A percentile compares a stretch with the other conserved stretches of the same genome.
These are phyloP conservation scores for Euphrasia confusa DNA, from an alignment of 257 asterid species.

Conservation along the genomic window DNA sequence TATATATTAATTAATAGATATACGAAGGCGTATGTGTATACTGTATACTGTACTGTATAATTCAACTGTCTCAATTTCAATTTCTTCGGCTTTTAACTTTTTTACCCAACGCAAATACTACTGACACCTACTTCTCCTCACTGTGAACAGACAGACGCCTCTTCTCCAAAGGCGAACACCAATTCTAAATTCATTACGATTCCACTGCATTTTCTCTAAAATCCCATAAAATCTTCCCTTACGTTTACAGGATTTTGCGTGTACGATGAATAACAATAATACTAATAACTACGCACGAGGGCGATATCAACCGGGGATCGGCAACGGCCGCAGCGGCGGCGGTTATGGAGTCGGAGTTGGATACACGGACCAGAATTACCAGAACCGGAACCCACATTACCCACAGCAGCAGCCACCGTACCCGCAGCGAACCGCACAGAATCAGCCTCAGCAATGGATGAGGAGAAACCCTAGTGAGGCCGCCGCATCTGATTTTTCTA, in stretches of 20 bases:
- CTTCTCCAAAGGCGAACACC: too few species aligned
- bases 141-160: too few species aligned
- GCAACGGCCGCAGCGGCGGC: constrained; percentile 20
- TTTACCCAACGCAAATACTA: too few species aligned
- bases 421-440: constrained; percentile 16
- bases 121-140: too few species aligned
- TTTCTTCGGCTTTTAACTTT: too few species aligned
- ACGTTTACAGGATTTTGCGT: not conserved
- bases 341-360: constrained; percentile 19
- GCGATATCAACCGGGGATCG: constrained; percentile 37
- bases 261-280: constrained; percentile 21
- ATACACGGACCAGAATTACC: constrained; percentile 17
- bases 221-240: not conserved
- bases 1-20: too few species aligned
- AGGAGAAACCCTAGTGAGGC: constrained; percentile 38
- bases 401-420: constrained; percentile 21
- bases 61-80: too few species aligned
- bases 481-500: constrained; percentile 29
- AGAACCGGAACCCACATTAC: constrained; percentile 23
- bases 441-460: constrained; percentile 55
- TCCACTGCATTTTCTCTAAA: not conserved
- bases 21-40: too few species aligned
- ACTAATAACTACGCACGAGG: constrained; percentile 19
- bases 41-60: too few species aligned
- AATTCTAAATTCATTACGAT: not conserved